Evolutionary conservation across 768 basidiomycete species (phyloP), one percentile per base, ranked within the genome.

Genomic region (Serendipita sp.): DNA sequence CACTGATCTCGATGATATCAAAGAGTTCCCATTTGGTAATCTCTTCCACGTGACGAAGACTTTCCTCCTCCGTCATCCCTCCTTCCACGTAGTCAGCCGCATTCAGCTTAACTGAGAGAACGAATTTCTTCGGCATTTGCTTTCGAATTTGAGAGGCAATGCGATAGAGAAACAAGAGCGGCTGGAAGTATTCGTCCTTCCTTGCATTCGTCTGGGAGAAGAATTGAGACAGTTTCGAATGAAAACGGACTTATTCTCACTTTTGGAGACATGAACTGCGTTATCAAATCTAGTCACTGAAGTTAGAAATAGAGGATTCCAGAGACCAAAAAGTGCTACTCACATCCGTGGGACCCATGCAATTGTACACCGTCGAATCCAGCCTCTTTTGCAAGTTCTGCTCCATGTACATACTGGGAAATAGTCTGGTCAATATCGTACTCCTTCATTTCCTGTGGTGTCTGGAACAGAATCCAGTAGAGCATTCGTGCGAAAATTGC

Each of bases 311-410:
- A 50, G n/a, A n/a, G n/a, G 14, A 38, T 38, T 38, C 34, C 34
- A 20, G 4, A n/a, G 60, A 30, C 28, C 13, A 34, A 22, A 30
- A 24, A 20, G n/a, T 5, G 24, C 16, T 13, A 80, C 87, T 72
- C 62, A 90, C 87, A 93, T 41, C 91, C 91, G 71, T 94, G 91
- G 0, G 85, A 85, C 26, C 77, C 85, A 70, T 96, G 94, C 9
- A 97, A 65, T 68, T 96, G 82, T 2, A 95, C 74, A 0, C 94
- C 93, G 65, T 95, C 89, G 70, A 92, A 94, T 0, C 89, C 90
- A 42, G 85, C 74, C 61, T 78, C 70, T 17, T 76, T 71, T 7
- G 89, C 90, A 33, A 88, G 67, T 43, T 72, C 68, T 0, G 91
- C 88, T 3, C 85, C 88, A 42, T 74, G 73, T 2, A 86, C 78